Conservation (phyloP, 305 asterid genomes). For the Fraxinus nigra region DNA sequence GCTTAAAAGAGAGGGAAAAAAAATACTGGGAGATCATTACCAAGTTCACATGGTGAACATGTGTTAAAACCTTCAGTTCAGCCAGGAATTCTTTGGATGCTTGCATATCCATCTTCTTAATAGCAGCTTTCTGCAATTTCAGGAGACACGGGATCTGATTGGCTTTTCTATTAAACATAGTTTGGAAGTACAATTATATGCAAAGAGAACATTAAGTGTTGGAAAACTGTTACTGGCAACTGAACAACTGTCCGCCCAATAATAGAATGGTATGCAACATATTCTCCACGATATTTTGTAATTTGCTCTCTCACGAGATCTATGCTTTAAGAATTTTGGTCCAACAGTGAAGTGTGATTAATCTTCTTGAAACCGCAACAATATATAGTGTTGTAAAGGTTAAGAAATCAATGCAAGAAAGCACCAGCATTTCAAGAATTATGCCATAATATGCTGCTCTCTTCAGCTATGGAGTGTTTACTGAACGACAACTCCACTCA, state of each 20-base stretch:
- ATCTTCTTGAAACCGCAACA: neutral
- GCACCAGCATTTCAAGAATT: neutral
- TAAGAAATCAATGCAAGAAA: neutral
- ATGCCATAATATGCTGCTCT: neutral
- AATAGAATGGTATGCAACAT: neutral
- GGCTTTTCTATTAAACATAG: neutral
- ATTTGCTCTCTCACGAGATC: neutral
- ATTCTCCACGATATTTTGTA: neutral
- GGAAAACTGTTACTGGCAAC: neutral
- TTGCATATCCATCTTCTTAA: constrained; percentile 90
- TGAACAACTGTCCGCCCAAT: neutral
- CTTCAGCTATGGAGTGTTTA: neutral
- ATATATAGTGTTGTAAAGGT: neutral
- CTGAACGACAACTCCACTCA: neutral
- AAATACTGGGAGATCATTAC: constrained; percentile 31
- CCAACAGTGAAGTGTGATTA: neutral
- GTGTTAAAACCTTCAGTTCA: constrained; percentile 76
- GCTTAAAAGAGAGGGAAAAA: neutral
- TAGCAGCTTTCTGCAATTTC: constrained; percentile 65
- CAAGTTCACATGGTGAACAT: constrained; percentile 90
- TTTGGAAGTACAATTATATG: neutral
- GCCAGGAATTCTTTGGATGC: constrained; percentile 84
- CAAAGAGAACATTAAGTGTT: neutral
- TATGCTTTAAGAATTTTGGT: neutral
- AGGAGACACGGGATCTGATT: neutral